A percentile compares a stretch with the other conserved stretches of the same genome.
phyloP scores from a whole-genome alignment of 192 early-diverging fungal genomes.

The Borealophlyctis nickersoniae region DNA sequence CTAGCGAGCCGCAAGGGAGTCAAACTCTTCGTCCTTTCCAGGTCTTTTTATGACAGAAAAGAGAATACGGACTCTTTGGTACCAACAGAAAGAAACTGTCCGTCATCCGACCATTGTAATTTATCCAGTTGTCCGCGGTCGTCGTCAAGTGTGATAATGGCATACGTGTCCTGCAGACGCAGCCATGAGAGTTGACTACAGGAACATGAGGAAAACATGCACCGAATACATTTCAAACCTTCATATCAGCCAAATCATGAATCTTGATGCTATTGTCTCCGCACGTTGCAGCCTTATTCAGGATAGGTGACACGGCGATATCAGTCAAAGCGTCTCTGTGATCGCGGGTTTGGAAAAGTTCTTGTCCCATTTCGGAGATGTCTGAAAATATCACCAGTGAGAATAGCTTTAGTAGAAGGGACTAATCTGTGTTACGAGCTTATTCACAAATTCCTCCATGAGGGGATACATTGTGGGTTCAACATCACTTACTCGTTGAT shows the following conservation, averaged over 20 bases:
- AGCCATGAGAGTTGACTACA: not conserved
- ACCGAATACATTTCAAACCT: slow-evolving; percentile 8
- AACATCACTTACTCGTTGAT: slow-evolving; percentile 36
- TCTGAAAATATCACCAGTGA: too few species aligned
- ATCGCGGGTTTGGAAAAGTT: slow-evolving; percentile 44
- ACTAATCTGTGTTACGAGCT: too few species aligned
- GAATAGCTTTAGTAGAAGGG: slow-evolving; percentile 5
- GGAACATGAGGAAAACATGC: not conserved
- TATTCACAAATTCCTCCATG: too few species aligned
- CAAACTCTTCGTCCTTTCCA: not conserved
- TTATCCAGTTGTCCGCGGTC: slow-evolving; percentile 35
- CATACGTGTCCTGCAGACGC: slow-evolving; percentile 22
- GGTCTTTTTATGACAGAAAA: not conserved
- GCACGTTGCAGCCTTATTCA: slow-evolving; percentile 42
- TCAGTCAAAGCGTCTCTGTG: slow-evolving; percentile 40
- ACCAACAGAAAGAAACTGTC: slow-evolving; percentile 43
- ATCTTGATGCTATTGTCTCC: slow-evolving; percentile 50
- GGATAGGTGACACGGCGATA: slow-evolving; percentile 33
- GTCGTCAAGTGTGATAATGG: slow-evolving; percentile 47
- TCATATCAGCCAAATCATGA: slow-evolving; percentile 46
- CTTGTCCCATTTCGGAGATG: slow-evolving; percentile 43
- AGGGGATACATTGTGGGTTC: too few species aligned
- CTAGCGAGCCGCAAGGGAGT: slow-evolving; percentile 8
- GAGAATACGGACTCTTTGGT: slow-evolving; percentile 36
- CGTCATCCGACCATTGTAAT: slow-evolving; percentile 48